A percentile compares a stretch with the other conserved stretches of the same genome.
These are phyloP conservation scores for Metschnikowia colocasiae DNA, from an alignment of 805 yeast species.

Conservation along the genomic window DNA sequence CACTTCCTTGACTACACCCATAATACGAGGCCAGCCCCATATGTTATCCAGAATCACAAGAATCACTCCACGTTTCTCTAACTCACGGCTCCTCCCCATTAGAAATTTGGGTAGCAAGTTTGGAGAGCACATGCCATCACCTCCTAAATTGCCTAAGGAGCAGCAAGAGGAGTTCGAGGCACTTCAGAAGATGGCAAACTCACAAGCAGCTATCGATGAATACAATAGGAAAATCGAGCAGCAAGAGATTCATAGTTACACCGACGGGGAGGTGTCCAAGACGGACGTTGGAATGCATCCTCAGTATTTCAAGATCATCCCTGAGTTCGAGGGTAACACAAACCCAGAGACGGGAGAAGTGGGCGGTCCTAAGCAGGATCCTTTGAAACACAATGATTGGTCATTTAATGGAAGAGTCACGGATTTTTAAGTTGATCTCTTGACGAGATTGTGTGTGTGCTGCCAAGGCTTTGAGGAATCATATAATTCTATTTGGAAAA, in stretches of 20 bases:
- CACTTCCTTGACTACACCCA: neutral
- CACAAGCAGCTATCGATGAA: slow-evolving; percentile 74
- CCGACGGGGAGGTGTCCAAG: slow-evolving; percentile 12
- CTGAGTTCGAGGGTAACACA: slow-evolving; percentile 92
- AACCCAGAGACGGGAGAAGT: slow-evolving; percentile 94
- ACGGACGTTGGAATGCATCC: slow-evolving; percentile 68
- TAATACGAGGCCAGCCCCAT: neutral
- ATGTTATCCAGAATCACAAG: neutral
- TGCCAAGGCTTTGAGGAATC: neutral
- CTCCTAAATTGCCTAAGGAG: slow-evolving; percentile 73
- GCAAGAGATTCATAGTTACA: slow-evolving; percentile 9
- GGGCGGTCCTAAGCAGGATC: slow-evolving; percentile 98
- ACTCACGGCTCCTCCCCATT: neutral
- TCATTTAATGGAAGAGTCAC: slow-evolving; percentile 95
- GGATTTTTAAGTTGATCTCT: slow-evolving; percentile 54
- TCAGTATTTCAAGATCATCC: slow-evolving; percentile 70
- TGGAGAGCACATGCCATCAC: slow-evolving; percentile 35
- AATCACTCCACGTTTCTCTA: neutral
- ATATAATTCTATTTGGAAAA: neutral
- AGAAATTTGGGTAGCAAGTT: slow-evolving; percentile 15
- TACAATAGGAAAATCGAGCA: slow-evolving; percentile 49
- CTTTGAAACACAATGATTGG: slow-evolving; percentile 80
- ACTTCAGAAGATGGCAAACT: slow-evolving; percentile 73
- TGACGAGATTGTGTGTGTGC: neutral
- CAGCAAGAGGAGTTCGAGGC: slow-evolving; percentile 91